A percentile compares a stretch with the other conserved stretches of the same genome.
Evolutionary conservation across 805 yeast species (phyloP).

Genomic region (Ogataea wickerhamii): DNA sequence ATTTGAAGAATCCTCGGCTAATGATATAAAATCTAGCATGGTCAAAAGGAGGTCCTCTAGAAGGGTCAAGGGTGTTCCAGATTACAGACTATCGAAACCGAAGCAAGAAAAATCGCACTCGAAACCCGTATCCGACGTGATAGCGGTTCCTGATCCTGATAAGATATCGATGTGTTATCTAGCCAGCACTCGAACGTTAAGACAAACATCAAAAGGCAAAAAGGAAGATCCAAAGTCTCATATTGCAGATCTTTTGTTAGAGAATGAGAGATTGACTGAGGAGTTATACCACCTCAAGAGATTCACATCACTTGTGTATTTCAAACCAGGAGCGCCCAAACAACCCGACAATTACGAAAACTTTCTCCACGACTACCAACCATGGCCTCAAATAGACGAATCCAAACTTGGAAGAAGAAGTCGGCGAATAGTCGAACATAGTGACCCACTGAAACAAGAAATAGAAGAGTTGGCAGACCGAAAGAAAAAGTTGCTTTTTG

Average conservation of each 20-base stretch:
- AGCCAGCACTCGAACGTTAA: no score
- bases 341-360: conserved; percentile 33
- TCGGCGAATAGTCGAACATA: conserved; percentile 21
- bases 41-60: conserved; percentile 14
- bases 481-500: not conserved
- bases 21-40: no score
- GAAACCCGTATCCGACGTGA: no score
- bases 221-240: no score
- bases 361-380: conserved; percentile 32
- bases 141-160: no score
- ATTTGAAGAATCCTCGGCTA: no score
- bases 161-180: no score
- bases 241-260: conserved; percentile 42
- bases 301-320: conserved; percentile 57
- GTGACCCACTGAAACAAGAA: conserved; percentile 24
- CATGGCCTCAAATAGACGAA: conserved; percentile 36
- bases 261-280: conserved; percentile 48
- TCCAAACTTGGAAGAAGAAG: conserved; percentile 25
- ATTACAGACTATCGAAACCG: conserved; percentile 7
- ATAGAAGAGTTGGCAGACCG: conserved; percentile 15
- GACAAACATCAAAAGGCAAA: no score
- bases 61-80: conserved; percentile 13
- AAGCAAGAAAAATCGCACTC: no score
- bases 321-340: conserved; percentile 48
- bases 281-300: conserved; percentile 63